Conservation (phyloP, 306 rosid genomes). For the Cucumis melo region DNA sequence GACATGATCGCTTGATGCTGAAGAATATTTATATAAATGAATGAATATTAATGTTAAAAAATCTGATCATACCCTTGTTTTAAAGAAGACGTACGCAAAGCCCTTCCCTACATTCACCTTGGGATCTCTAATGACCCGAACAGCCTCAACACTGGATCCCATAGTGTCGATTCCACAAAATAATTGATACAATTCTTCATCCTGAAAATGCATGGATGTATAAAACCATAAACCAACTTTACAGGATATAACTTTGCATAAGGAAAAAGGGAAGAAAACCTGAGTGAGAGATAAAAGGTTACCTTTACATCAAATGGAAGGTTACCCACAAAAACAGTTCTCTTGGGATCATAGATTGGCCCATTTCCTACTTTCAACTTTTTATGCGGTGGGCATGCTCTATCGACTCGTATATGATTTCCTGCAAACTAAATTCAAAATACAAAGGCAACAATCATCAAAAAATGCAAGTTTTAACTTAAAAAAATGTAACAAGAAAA, state of each 20-base stretch:
- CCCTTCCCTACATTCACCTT: slow-evolving; percentile 80
- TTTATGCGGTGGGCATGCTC: slow-evolving; percentile 98
- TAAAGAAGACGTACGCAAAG: slow-evolving; percentile 67
- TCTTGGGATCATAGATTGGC: slow-evolving; percentile 54
- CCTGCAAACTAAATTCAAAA: slow-evolving; percentile 53
- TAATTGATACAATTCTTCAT: slow-evolving; percentile 81
- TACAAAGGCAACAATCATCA: neutral
- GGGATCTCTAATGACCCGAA: slow-evolving; percentile 82
- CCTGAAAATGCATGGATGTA: slow-evolving; percentile 30
- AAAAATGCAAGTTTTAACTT: neutral
- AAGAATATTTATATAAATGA: neutral
- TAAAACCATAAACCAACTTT: neutral
- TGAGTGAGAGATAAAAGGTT: slow-evolving; percentile 1
- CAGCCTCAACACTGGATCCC: slow-evolving; percentile 57
- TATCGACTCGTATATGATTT: slow-evolving; percentile 83
- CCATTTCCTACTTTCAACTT: slow-evolving; percentile 57
- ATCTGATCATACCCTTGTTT: slow-evolving; percentile 50
- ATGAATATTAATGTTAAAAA: neutral
- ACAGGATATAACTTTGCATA: neutral
- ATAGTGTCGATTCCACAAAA: slow-evolving; percentile 46
- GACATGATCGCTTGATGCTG: neutral
- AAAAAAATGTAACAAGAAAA: neutral
- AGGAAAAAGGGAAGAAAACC: neutral
- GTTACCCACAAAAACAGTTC: slow-evolving; percentile 93
- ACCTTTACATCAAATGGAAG: slow-evolving; percentile 96